Evolutionary conservation across 2,329 filamentous ascomycete species (phyloP).

Genomic region (Penicillium sp.): DNA sequence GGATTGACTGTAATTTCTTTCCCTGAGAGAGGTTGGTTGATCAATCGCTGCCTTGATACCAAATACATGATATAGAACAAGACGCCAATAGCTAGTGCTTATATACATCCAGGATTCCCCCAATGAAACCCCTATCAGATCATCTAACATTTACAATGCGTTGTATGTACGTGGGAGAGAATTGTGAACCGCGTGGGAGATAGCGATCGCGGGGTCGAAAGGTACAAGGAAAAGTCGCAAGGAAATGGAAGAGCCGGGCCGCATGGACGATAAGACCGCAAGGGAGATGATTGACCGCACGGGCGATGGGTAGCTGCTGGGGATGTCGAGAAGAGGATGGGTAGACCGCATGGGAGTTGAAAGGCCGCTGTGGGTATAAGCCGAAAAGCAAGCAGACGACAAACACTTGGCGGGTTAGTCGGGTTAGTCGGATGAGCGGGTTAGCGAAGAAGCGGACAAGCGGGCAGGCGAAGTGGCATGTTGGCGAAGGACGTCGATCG

Average conservation of each 20-base stretch:
- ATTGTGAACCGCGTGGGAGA: background rate
- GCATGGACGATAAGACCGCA: constrained; percentile 1
- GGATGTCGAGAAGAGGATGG: background rate
- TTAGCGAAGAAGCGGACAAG: background rate
- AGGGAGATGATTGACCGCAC: background rate
- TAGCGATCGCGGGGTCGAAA: background rate
- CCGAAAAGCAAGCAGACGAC: background rate
- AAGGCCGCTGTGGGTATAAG: constrained; percentile 1
- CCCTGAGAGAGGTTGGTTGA: background rate
- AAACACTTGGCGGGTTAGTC: background rate
- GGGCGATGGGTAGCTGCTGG: background rate
- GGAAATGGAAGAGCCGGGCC: background rate
- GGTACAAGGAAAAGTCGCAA: no score
- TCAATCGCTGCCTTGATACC: background rate
- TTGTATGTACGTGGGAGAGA: background rate
- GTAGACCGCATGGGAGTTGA: background rate
- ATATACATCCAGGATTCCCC: background rate
- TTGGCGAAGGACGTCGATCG: background rate
- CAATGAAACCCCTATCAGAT: background rate
- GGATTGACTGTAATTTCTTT: background rate
- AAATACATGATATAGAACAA: background rate
- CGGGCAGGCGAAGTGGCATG: background rate
- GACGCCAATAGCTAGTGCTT: background rate
- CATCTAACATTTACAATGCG: background rate
- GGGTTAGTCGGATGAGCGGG: background rate